Base-by-base conservation (phyloP, 352 stramenopile genomes). In the Chrysophaeum taylorii region DNA sequence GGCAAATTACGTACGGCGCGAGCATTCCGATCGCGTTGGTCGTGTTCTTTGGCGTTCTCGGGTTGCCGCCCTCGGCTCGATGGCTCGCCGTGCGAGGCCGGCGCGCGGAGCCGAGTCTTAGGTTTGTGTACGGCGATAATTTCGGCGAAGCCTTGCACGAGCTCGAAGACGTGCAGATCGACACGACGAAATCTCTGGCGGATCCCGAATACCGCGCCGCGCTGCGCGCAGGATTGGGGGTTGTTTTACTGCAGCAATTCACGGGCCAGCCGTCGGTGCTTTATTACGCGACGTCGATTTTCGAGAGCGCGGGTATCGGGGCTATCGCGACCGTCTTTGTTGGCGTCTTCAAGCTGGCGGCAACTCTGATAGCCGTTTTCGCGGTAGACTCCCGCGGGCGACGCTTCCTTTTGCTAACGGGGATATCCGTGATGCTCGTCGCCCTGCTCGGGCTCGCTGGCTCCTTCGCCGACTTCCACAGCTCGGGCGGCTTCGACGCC, bases 191-290 rank as follows among this genome's bases (percentile, higher is more conserved):
- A 15, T 29, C 9, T 64, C 36, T 77, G 4, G 68, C 18, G 31
- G 38, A 70, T 21, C 54, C 52, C 0, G 70, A 60, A 0, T 78
- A 72, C 68, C 72, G 71, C 29, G 48, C 50, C 23, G 53, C 81
- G 0, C 38, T 87, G 21, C 63, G 73, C 0, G 76, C 74, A 54
- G 80, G 78, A 16, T 36, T 85, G 15, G 76, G 72, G 31, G 69
- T 88, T 16, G 60, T 85, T 12, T 61, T 82, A 15, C 62, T 84
- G 4, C 81, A 88, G 71, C 77, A 87, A 77, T 41, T 86, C 33
- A 85, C 80, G 7, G 82, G 81, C 0, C 83, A 89, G 63, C 83
- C 83, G 15, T 82, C 75, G 42, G 75, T 89, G 15, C 72, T 89
- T 7, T 82, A 79, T 53, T 89, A 85, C 73, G 76, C 79, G 37